Conservation (phyloP, 73 alveolate species). For the Paramecium octaurelia region DNA sequence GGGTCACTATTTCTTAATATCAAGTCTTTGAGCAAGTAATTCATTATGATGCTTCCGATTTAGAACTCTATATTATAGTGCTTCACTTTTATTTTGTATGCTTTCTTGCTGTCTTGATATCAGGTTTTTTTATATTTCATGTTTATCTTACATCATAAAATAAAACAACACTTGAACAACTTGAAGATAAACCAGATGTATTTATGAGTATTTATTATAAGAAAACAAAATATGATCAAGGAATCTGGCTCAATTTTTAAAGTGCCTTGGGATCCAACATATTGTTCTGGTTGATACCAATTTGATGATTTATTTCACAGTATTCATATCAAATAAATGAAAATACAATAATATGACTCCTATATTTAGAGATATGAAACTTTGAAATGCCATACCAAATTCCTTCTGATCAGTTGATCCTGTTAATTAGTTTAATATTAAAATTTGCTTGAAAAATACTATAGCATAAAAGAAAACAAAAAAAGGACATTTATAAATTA, state of each 20-base stretch:
- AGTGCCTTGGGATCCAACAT: not conserved
- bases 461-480: too few species aligned
- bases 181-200: constrained; percentile 41
- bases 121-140: constrained; percentile 39
- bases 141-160: not conserved
- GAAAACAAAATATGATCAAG: not conserved
- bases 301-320: not conserved
- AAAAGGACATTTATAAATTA: not conserved
- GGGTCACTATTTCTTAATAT: not conserved
- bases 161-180: constrained; percentile 21
- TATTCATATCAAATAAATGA: not conserved
- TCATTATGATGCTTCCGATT: not conserved
- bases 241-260: not conserved
- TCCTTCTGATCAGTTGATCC: not conserved
- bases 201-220: not conserved
- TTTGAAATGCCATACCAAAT: too few species aligned
- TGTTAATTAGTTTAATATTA: too few species aligned
- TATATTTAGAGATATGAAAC: not conserved
- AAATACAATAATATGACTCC: not conserved
- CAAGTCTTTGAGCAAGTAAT: not conserved
- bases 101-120: not conserved
- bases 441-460: too few species aligned
- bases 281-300: constrained; percentile 11
- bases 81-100: constrained; percentile 20
- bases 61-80: not conserved